A percentile compares a stretch with the other conserved stretches of the same genome.
These are phyloP conservation scores for Colletotrichum sublineola DNA, from an alignment of 2,329 filamentous ascomycete genomes.

Conservation along the genomic window DNA sequence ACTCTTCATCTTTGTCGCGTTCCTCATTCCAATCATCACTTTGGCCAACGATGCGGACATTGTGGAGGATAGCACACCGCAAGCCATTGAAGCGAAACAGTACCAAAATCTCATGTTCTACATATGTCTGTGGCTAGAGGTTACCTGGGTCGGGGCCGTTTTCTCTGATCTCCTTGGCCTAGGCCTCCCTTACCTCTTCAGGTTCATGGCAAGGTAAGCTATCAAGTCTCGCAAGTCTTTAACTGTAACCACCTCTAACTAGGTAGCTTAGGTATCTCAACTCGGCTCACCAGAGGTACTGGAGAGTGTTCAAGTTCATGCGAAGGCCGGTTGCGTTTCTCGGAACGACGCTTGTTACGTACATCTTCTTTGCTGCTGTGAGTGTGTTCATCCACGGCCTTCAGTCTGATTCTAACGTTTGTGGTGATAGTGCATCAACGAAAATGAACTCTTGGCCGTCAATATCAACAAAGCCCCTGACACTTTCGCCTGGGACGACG, in stretches of 20 bases:
- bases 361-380: constrained; percentile 42
- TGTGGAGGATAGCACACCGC: constrained; percentile 17
- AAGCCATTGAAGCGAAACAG: constrained; percentile 33
- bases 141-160: constrained; percentile 45
- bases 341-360: constrained; percentile 39
- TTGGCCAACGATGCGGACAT: constrained; percentile 41
- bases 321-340: constrained; percentile 45
- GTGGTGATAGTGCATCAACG: constrained; percentile 39
- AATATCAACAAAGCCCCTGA: constrained; percentile 38
- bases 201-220: constrained; percentile 46
- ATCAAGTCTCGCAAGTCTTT: neutral
- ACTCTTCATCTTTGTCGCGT: constrained; percentile 38
- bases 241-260: neutral
- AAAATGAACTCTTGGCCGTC: constrained; percentile 40
- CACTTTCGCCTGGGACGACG: constrained; percentile 30
- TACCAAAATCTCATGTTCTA: constrained; percentile 44
- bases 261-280: constrained; percentile 46
- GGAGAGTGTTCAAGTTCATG: constrained; percentile 46
- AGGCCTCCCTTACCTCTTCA: constrained; percentile 46
- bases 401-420: neutral
- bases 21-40: constrained; percentile 44
- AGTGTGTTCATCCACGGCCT: neutral
- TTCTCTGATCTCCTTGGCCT: constrained; percentile 43
- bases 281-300: constrained; percentile 48
- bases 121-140: constrained; percentile 44